Conservation (phyloP, 2,329 filamentous ascomycete species). For the Diaporthe citrichinensis region DNA sequence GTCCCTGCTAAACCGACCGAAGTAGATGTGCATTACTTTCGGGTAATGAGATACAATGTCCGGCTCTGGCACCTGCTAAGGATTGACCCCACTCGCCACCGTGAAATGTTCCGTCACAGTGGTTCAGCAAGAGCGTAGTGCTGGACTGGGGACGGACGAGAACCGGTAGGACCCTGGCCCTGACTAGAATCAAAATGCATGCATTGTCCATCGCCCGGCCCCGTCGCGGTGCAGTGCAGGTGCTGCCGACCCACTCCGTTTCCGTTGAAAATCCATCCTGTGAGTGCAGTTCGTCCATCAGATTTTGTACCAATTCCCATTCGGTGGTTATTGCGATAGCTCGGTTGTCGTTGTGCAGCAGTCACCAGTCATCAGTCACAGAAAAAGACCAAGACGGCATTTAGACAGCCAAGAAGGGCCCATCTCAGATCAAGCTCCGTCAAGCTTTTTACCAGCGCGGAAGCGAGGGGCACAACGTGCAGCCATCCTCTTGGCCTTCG, state of each 20-base stretch:
- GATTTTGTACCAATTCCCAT: not conserved
- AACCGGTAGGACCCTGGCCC: constrained; percentile 17
- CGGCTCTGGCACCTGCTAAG: not conserved
- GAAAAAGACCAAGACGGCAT: constrained; percentile 20
- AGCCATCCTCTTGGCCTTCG: constrained; percentile 10
- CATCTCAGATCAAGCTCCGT: constrained; percentile 20
- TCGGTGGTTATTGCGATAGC: not conserved
- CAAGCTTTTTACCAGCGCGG: constrained; percentile 22
- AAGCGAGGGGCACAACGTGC: constrained; percentile 5
- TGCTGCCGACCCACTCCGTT: not conserved
- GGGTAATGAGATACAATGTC: not conserved
- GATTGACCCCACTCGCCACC: constrained; percentile 15
- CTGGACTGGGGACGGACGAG: constrained; percentile 10
- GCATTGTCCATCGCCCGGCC: constrained; percentile 1
- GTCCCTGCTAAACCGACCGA: not conserved
- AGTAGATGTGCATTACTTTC: not conserved
- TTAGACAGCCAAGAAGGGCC: constrained; percentile 8
- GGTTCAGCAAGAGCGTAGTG: constrained; percentile 10
- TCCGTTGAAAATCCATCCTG: not conserved
- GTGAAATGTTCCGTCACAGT: not conserved
- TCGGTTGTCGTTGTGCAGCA: not conserved
- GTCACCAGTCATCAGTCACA: not conserved
- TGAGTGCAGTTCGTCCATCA: not conserved
- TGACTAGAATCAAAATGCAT: constrained; percentile 12
- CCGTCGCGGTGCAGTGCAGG: constrained; percentile 9